Base-by-base conservation (phyloP, 495 filamentous ascomycete genomes). In the Daldinia vernicosa region DNA sequence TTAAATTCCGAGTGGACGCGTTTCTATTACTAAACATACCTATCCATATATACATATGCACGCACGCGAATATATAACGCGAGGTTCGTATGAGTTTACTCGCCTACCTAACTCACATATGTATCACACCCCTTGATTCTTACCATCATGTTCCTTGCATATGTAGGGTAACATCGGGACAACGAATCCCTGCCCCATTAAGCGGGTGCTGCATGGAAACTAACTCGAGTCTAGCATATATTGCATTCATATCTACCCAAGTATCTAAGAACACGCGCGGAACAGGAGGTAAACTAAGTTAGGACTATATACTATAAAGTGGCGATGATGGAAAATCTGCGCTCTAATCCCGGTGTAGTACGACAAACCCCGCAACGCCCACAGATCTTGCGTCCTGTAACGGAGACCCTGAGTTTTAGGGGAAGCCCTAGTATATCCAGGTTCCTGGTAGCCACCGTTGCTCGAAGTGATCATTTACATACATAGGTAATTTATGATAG, bases 351-450 rank as follows among this genome's bases (percentile, higher is more conserved):
- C 7, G 24, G 24, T 6, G 32, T 15, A 6, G 63, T 58, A 59
- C 52, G 33, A 63, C 59, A 17, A 52, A 69, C 66, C 66, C 66
- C 66, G 53, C 66, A 63, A 58, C 17, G 8, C 53, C 53, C 43
- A 35, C 27, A 53, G 28, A 30, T 26, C 9, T 24, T 11, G 17
- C 9, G 43, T 24, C 43, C 43, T 47, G 43, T 47, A 17, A 9
- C 43, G 43, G 43, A 47, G 19, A 3, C 17, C 9, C 0, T 24
- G 9, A 17, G n/a, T 51, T 24, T 27, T 27, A 22, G 14, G 24
- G 12, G 5, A 11, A 30, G 4, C 0, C 3, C 8, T 53, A 28
- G 17, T 30, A 53, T 53, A 53, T 28, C 22, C n/a, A 52, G n/a
- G 50, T 9, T 8, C 40, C 40, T 45, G 33, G 33, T 14, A 4